Base-by-base conservation (phyloP, 208 protist genomes). In the Leishmania guyanensis region DNA sequence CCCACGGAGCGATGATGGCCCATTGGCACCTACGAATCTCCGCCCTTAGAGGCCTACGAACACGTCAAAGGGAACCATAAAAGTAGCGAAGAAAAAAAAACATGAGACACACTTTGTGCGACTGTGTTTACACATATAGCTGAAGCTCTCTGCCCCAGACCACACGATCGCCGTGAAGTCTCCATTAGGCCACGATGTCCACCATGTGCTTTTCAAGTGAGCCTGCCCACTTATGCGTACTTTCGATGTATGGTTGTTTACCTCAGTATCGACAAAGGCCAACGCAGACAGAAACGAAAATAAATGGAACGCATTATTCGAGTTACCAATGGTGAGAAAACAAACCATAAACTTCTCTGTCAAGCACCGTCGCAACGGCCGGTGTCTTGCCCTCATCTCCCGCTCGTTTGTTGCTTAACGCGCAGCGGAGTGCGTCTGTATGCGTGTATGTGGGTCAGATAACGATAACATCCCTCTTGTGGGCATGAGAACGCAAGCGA, bases 261-360 rank as follows among this genome's bases (percentile, higher is more conserved):
- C 17, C 33, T 56, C 48, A 60, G 51, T n/a, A 16, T 48, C 51
- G 46, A 62, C 50, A 9, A 51, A n/a, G 36, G 36, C 20, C 8
- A 50, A 5, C 33, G 20, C 53, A 65, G 8, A 77, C 53, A 77
- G 56, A 62, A 33, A 64, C 6, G 6, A 66, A 77, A 75, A n/a
- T 22, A 14, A 51, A 65, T 1, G 56, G 22, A 64, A 77, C 51
- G 56, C 50, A 77, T 77, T 77, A 77, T 77, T 48, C 74, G 74
- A 51, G 74, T 77, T 77, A 77, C 74, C 56, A 77, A 26, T 76
- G n/a, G 16, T 10, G 29, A 46, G 26, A 64, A 50, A 16, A 14
- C 46, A 43, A 62, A n/a, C 22, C 17, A 50, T 48, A 46, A 29
- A 26, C 53, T n/a, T 54, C 16, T 72, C 68, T 51, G 68, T 36